Evolutionary conservation across 192 early-diverging fungal genomes (phyloP).

Genomic region (Podila epicladia): DNA sequence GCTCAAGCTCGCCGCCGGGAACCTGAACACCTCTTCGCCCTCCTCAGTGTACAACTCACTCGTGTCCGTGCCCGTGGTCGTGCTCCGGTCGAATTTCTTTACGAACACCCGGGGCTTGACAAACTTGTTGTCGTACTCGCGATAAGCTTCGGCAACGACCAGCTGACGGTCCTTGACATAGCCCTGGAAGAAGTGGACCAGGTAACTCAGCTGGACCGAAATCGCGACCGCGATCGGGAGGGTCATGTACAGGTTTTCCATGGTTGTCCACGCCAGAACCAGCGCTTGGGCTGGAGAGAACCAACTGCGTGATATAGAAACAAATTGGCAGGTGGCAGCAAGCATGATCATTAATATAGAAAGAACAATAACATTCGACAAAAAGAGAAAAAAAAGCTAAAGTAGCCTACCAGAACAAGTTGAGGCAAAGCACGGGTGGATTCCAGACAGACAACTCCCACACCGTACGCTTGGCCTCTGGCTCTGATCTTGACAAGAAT

Average conservation of each 20-base stretch:
- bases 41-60: background rate
- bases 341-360: no score
- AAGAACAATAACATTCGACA: background rate
- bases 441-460: conserved; percentile 50
- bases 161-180: conserved; percentile 66
- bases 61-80: conserved; percentile 35
- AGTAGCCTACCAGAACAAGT: conserved; percentile 35
- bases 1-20: background rate
- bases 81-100: conserved; percentile 57
- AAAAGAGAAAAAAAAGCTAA: background rate
- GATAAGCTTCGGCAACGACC: conserved; percentile 62
- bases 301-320: conserved; percentile 27
- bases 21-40: background rate
- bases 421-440: conserved; percentile 33
- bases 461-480: conserved; percentile 20
- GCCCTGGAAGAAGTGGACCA: conserved; percentile 30
- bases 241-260: conserved; percentile 66
- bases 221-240: conserved; percentile 61
- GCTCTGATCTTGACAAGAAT: conserved; percentile 13
- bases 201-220: conserved; percentile 59
- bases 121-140: conserved; percentile 72
- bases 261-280: conserved; percentile 57
- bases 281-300: conserved; percentile 71
- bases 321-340: no score
- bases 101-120: conserved; percentile 71